Conservation (phyloP, 345 rosid species). For the Anastatica hierochuntica region DNA sequence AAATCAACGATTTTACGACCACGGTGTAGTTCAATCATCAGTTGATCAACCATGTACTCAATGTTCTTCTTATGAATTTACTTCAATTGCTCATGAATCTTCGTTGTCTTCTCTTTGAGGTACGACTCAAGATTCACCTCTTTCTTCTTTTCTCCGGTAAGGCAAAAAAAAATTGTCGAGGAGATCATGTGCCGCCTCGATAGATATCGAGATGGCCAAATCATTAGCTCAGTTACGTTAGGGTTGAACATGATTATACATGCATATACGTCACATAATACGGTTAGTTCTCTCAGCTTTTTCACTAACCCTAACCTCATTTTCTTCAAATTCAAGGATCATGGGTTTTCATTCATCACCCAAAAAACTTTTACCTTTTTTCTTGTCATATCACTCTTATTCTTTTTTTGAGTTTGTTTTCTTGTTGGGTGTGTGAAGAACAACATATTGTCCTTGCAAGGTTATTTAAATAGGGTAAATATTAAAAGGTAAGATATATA, state of each 20-base stretch:
- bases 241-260: constrained; percentile 46
- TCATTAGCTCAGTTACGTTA: constrained; percentile 28
- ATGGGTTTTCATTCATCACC: constrained; percentile 30
- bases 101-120: constrained; percentile 9
- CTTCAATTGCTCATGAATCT: neutral
- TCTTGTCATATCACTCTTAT: constrained; percentile 34
- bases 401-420: too few species aligned
- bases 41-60: constrained; percentile 4
- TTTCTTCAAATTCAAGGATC: constrained; percentile 40
- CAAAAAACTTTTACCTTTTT: constrained; percentile 41
- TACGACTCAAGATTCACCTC: constrained; percentile 9
- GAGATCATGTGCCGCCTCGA: constrained; percentile 5
- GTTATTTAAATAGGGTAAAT: neutral
- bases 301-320: constrained; percentile 45
- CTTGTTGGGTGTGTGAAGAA: neutral
- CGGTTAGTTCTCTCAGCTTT: constrained; percentile 47
- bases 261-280: constrained; percentile 46
- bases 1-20: neutral
- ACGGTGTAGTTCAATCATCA: constrained; percentile 12
- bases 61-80: neutral
- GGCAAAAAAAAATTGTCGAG: neutral
- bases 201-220: constrained; percentile 56
- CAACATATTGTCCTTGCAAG: too few species aligned
- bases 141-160: constrained; percentile 14
- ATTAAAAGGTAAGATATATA: neutral